These are phyloP conservation scores for Venturia effusa DNA, from an alignment of 2,329 filamentous ascomycete species.

Conservation along the genomic window DNA sequence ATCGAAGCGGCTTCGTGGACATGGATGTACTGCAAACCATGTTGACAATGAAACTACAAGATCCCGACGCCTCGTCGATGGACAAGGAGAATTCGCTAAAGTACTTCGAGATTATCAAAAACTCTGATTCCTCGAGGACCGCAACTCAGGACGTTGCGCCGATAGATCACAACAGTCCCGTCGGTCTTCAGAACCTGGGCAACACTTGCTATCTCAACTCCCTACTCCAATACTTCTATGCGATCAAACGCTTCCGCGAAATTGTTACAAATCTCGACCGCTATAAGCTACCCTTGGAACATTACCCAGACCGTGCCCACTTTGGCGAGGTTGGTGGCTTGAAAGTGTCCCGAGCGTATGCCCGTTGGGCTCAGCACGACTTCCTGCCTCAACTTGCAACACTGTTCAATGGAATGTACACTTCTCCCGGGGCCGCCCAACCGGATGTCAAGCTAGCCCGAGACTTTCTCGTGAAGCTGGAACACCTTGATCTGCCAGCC, in stretches of 20 bases:
- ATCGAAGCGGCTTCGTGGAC: slow-evolving; percentile 41
- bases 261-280: slow-evolving; percentile 68
- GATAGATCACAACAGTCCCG: slow-evolving; percentile 38
- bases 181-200: slow-evolving; percentile 84
- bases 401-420: slow-evolving; percentile 62
- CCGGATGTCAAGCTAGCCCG: slow-evolving; percentile 40
- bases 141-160: slow-evolving; percentile 16
- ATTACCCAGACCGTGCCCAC: slow-evolving; percentile 45
- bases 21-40: slow-evolving; percentile 25
- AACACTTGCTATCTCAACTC: slow-evolving; percentile 99
- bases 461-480: slow-evolving; percentile 43
- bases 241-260: slow-evolving; percentile 68
- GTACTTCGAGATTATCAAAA: slow-evolving; percentile 1
- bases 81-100: slow-evolving; percentile 9
- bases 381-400: slow-evolving; percentile 64
- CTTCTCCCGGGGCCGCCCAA: slow-evolving; percentile 41
- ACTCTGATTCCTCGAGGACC: neutral
- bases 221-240: slow-evolving; percentile 89
- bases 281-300: slow-evolving; percentile 37
- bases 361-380: slow-evolving; percentile 55
- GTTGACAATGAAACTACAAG: neutral
- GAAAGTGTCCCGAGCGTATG: slow-evolving; percentile 48
- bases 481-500: slow-evolving; percentile 50
- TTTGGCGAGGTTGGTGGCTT: slow-evolving; percentile 66
- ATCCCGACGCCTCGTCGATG: slow-evolving; percentile 2